Evolutionary conservation across 2,329 filamentous ascomycete genomes (phyloP), one percentile per base, ranked within the genome.

Genomic region (Bipolaris victoriae): DNA sequence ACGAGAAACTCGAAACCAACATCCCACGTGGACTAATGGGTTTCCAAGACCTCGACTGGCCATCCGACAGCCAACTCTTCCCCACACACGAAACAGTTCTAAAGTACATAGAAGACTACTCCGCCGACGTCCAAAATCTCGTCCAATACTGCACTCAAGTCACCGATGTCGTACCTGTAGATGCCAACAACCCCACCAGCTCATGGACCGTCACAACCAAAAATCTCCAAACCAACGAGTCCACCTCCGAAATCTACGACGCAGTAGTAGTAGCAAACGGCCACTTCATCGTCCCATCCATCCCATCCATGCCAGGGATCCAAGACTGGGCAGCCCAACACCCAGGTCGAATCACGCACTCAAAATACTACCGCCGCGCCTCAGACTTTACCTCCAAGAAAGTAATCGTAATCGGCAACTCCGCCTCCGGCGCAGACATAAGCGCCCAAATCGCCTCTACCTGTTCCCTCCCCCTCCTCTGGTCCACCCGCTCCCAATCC

Each of bases 341-440:
- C 46, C 80, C 80, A 0, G 73, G 74, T 18, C 52, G 56, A 6
- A 78, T 83, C 26, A 71, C 72, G 0, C 81, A 82, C 69, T 92
- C 92, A 1, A 97, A 95, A 73, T 86, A 87, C 55, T 98, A 92
- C 71, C 87, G 92, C 39, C 82, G 77, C 0, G 84, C 90, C 0
- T 82, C 85, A 16, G 69, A 79, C 0, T 97, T 88, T 67, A 71
- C 73, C 1, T 82, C 80, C 51, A 90, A 81, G 73, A 96, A 91
- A 75, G 90, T 95, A 10, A 76, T 97, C 5, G 83, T 97, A 0
- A 87, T 97, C 0, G 94, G 94, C 9, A 95, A 91, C 67, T 89
- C 89, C 0, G 90, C 92, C 0, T 96, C 91, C 0, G 94, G 92
- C 0, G 78, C 92, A 15, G 94, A 98, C 69, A 91, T 98, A 66